Conservation (phyloP, 176 grass and related monocot genomes). For the Oropetium thomaeum region DNA sequence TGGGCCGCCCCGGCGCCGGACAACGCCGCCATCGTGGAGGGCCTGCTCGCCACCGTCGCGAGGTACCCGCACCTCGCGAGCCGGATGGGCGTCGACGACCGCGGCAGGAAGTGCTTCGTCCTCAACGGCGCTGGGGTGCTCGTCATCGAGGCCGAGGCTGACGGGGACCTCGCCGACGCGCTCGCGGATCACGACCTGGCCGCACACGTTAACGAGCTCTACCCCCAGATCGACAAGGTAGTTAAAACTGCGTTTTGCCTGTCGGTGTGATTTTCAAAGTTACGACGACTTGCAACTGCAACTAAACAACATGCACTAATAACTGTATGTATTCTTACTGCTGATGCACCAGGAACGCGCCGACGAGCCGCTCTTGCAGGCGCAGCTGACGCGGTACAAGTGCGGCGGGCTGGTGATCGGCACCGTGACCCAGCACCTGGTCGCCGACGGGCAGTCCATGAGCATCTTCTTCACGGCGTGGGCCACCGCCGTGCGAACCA, state of each 20-base stretch:
- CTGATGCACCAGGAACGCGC: background rate
- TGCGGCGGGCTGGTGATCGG: conserved; percentile 43
- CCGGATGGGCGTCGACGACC: background rate
- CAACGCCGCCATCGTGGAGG: conserved; percentile 22
- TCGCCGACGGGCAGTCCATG: conserved; percentile 47
- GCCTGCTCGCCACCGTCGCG: conserved; percentile 7
- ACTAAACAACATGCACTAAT: no score
- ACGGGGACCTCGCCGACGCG: conserved; percentile 3
- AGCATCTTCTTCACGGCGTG: conserved; percentile 30
- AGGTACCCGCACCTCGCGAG: conserved; percentile 38
- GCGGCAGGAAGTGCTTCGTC: background rate
- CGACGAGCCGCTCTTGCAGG: background rate
- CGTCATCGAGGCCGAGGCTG: conserved; percentile 24
- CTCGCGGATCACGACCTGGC: conserved; percentile 24
- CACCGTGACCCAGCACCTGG: background rate
- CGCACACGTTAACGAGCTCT: conserved; percentile 11
- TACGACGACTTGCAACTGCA: no score
- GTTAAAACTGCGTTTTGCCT: no score
- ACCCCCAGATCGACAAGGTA: conserved; percentile 25
- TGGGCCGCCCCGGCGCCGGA: conserved; percentile 26
- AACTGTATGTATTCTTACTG: no score
- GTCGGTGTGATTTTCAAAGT: no score
- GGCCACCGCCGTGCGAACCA: conserved; percentile 15
- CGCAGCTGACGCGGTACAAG: conserved; percentile 33
- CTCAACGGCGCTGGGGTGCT: conserved; percentile 30